A percentile compares a stretch with the other conserved stretches of the same genome.
phyloP scores from a whole-genome alignment of 1,139 yeast genomes.

The Starmera stellimalicola region DNA sequence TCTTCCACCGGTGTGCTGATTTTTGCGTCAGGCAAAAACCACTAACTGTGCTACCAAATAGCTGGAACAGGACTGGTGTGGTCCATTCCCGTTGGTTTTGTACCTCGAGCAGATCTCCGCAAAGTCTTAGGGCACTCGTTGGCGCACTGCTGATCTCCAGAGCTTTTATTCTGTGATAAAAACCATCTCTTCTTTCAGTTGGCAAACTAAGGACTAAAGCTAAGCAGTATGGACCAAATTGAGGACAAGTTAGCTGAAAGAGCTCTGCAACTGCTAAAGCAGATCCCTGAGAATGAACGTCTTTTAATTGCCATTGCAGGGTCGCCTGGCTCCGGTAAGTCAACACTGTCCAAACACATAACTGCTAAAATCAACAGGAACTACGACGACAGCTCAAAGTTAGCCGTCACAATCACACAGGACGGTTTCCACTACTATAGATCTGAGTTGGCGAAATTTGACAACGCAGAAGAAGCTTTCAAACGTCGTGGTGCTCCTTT shows the following conservation, averaged over 20 bases:
- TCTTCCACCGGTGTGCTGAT: no score
- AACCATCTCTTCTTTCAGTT: no score
- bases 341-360: slow-evolving; percentile 44
- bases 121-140: no score
- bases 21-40: no score
- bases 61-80: no score
- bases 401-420: slow-evolving; percentile 13
- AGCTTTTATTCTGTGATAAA: no score
- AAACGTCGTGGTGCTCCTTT: slow-evolving; percentile 63
- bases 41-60: no score
- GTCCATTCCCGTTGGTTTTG: no score
- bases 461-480: slow-evolving; percentile 41
- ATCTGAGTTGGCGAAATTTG: slow-evolving; percentile 32
- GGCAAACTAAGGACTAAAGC: no score
- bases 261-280: slow-evolving; percentile 3
- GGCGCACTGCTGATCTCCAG: no score
- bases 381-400: slow-evolving; percentile 3
- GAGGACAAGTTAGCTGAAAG: slow-evolving; percentile 3
- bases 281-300: slow-evolving; percentile 26
- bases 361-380: slow-evolving; percentile 25
- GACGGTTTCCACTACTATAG: slow-evolving; percentile 66
- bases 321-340: slow-evolving; percentile 74
- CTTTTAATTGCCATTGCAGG: slow-evolving; percentile 57
- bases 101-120: no score
- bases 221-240: slow-evolving; percentile 5